Base-by-base conservation (phyloP, 169 alveolate species). In the Eimeria tenella region DNA sequence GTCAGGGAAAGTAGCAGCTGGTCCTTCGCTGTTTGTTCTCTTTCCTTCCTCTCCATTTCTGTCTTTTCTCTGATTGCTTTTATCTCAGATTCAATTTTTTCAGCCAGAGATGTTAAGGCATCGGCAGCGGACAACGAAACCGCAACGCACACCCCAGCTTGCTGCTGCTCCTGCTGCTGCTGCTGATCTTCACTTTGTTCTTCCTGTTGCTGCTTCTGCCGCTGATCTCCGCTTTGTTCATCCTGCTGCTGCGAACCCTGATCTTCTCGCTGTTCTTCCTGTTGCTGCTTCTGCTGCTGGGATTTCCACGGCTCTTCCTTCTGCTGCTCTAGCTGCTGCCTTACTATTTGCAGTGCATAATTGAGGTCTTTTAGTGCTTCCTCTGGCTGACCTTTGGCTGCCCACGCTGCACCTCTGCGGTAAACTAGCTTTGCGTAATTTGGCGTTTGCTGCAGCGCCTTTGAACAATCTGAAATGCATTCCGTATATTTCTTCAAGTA, bases 321-420 rank as follows among this genome's bases (percentile, higher is more conserved):
- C 17, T 56, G 23, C 50, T 75, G 86, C 5, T 52, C 25, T 25
- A 49, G 68, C 17, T 81, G 65, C 74, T 81, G 55, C 11, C 21
- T 5, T 1, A 81, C 73, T 53, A 53, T 8, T 4, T 3, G 31
- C 49, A 81, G 55, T 6, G 89, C 74, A 21, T 55, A 31, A 21
- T 4, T 19, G 56, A 81, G 74, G 21, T 81, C 89, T n/a, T 1
- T 5, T 0, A 55, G 19, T 23, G 89, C 89, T n/a, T 81, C 19
- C 9, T 53, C 74, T 56, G 89, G 52, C 65, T 55, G 53, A 3
- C 50, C 65, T 56, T 23, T 60, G 0, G n/a, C 52, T 3, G 73
- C 52, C 89, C 50, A 81, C 17, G 89, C 89, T 4, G 55, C 5
- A 10, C 74, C 89, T 23, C 89, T 81, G 74, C 89, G 89, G 21